These are phyloP conservation scores for Sedum album DNA, from an alignment of 164 flowering plant genomes.

Conservation along the genomic window DNA sequence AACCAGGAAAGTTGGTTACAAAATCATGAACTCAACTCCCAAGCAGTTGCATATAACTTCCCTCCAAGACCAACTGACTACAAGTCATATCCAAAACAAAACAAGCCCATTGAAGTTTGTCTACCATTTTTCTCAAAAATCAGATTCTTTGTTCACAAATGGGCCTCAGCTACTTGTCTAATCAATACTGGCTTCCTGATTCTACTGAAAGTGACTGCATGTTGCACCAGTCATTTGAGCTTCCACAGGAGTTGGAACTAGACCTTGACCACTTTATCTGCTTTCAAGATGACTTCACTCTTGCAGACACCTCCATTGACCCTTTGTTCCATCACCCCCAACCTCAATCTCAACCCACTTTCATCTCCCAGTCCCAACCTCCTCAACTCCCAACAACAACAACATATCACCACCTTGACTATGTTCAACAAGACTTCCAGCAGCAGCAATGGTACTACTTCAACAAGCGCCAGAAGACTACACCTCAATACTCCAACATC, in stretches of 20 bases:
- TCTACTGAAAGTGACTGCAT: neutral
- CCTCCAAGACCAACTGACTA: slow-evolving; percentile 4
- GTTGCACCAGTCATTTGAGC: slow-evolving; percentile 3
- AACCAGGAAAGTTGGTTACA: neutral
- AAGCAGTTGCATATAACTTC: slow-evolving; percentile 3
- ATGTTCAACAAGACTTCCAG: neutral
- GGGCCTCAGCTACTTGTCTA: slow-evolving; percentile 6
- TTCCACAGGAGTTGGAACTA: neutral
- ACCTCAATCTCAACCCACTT: neutral
- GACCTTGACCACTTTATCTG: neutral
- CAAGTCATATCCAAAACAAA: neutral
- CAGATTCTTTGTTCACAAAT: neutral
- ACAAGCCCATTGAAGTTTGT: neutral
- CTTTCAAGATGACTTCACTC: slow-evolving; percentile 5
- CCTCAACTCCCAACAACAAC: neutral
- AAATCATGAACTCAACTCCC: neutral
- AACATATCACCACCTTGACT: neutral
- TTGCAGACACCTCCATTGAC: slow-evolving; percentile 5
- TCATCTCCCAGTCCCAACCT: neutral
- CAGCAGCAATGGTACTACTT: neutral
- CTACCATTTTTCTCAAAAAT: neutral
- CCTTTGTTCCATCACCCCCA: neutral
- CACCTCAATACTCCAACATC: neutral
- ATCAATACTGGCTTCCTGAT: neutral
- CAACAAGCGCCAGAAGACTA: neutral